Base-by-base conservation (phyloP, 495 filamentous ascomycete genomes). In the Penicillium crystallinum region DNA sequence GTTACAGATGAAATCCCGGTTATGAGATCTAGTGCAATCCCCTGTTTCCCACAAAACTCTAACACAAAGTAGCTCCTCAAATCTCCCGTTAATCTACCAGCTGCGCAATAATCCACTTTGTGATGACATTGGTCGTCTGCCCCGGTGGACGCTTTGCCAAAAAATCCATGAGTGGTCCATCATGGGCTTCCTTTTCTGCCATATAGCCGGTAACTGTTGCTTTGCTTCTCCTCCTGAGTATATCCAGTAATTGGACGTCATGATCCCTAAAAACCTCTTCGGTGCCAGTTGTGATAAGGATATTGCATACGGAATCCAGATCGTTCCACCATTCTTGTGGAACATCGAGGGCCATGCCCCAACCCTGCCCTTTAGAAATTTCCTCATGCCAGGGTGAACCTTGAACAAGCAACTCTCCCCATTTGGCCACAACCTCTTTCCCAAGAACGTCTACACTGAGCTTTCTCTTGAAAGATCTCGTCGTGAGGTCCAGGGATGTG, bases 151-250 rank as follows among this genome's bases (percentile, higher is more conserved):
- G 53, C 8, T 48, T 52, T 7, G 48, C 59, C 17, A 43, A 40
- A 33, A 65, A 65, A 22, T 57, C 62, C 56, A 65, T 61, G 50
- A 65, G 49, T 2, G 56, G 62, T n/a, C 43, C 58, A 56, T 65
- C 58, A 36, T 65, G 62, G 22, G 62, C 47, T 52, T 65, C 58
- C 40, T 57, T 49, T 15, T 31, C 54, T 10, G 11, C 30, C 50
- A 57, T 53, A 33, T 46, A 47, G 2, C 52, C 27, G 4, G 34
- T 37, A 46, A 61, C 58, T 2, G 52, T 22, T 2, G 35, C 52
- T 12, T 22, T 37, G 18, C 18, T 40, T 19, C 41, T 56, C 46
- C 55, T 51, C 37, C 44, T 35, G 22, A 65, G 42, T 11, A 61
- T 38, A 30, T 43, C 22, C 4, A 19, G 50, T 12, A 65, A 45